These are phyloP conservation scores for Gloeophyllum trabeum DNA, from an alignment of 768 basidiomycete species.

Conservation along the genomic window DNA sequence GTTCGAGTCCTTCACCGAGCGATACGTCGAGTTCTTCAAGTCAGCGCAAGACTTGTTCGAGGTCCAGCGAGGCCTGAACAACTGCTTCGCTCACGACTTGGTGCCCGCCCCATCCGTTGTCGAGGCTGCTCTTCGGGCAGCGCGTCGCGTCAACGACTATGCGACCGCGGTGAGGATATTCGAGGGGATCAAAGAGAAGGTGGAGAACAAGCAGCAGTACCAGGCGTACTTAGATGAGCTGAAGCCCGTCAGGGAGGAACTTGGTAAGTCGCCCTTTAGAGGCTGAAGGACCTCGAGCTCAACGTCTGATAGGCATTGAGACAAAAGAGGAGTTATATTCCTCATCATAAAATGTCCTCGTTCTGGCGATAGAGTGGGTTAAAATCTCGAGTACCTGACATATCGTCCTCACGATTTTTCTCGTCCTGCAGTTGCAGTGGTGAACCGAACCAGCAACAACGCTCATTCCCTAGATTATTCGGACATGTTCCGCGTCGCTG, in stretches of 20 bases:
- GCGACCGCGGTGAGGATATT: constrained; percentile 94
- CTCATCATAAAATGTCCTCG: too few relatives aligned
- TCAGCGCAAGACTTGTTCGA: constrained; percentile 94
- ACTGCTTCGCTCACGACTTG: constrained; percentile 98
- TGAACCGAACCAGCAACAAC: too few relatives aligned
- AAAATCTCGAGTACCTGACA: too few relatives aligned
- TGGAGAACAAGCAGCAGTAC: constrained; percentile 95
- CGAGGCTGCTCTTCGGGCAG: constrained; percentile 80
- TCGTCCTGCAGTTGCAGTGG: too few relatives aligned
- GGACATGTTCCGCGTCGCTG: too few relatives aligned
- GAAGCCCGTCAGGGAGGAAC: constrained; percentile 79
- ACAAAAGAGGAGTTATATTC: constrained; percentile 57
- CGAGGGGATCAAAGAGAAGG: constrained; percentile 95
- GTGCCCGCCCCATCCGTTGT: constrained; percentile 78
- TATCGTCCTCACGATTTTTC: too few relatives aligned
- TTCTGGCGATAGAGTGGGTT: too few relatives aligned
- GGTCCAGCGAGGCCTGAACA: constrained; percentile 97
- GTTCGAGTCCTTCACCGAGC: constrained; percentile 88
- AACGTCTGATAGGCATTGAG: constrained; percentile 33
- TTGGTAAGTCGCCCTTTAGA: constrained; percentile 43
- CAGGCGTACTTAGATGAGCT: constrained; percentile 88
- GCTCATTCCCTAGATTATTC: too few relatives aligned
- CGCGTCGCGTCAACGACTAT: constrained; percentile 91
- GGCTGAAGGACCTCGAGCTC: constrained; percentile 1
- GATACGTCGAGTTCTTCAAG: constrained; percentile 91